Evolutionary conservation across 257 asterid species (phyloP).

Genomic region (Capsicum baccatum): DNA sequence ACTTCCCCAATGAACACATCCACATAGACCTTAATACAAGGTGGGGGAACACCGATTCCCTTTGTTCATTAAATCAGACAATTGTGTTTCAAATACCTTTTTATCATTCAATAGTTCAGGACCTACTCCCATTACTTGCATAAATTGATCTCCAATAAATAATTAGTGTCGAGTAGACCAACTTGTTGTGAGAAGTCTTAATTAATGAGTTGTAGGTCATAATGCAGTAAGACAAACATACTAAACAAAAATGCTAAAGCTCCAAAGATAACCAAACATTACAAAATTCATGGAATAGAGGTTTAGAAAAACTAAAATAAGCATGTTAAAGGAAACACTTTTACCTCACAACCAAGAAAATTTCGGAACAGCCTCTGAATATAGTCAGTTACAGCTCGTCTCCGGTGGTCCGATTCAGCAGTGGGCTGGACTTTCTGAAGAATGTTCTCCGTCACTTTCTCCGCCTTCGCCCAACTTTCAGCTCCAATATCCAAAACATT

Average conservation of each 20-base stretch:
- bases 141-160: neutral
- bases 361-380: slow-evolving; percentile 38
- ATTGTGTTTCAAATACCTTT: too few species aligned
- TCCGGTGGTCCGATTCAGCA: slow-evolving; percentile 33
- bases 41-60: too few species aligned
- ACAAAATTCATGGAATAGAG: neutral
- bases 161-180: neutral
- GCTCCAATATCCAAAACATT: slow-evolving; percentile 28
- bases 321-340: neutral
- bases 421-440: slow-evolving; percentile 41
- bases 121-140: slow-evolving; percentile 9
- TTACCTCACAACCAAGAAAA: slow-evolving; percentile 37
- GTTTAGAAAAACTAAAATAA: neutral
- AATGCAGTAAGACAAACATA: neutral
- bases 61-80: too few species aligned
- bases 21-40: neutral
- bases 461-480: slow-evolving; percentile 35
- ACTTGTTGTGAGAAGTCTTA: neutral
- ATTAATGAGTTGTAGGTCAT: neutral
- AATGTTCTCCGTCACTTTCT: slow-evolving; percentile 29
- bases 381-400: slow-evolving; percentile 36
- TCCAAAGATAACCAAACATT: neutral
- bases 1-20: neutral
- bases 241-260: neutral
- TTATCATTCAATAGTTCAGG: too few species aligned